Base-by-base conservation (phyloP, 495 filamentous ascomycete species). In the Penicillium angulare region DNA sequence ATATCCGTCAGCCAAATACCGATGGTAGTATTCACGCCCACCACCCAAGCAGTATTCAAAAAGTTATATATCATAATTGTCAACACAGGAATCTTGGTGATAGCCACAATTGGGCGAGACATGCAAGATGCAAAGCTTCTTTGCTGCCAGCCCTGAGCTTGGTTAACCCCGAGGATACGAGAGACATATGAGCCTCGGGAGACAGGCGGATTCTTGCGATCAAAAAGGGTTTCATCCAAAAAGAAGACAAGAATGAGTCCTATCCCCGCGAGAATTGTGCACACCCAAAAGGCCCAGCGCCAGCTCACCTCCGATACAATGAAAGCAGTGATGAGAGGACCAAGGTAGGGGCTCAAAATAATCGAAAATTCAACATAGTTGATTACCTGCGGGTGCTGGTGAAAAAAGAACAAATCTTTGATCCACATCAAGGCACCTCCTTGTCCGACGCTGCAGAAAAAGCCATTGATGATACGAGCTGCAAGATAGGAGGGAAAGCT, bases 401-500 rank as follows among this genome's bases (percentile, higher is more conserved):
- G 49, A n/a, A 52, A 52, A 23, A 45, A 52, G 24, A 40, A 52
- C 31, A 45, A 12, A 32, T 52, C 49, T 15, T 52, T 45, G 16
- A 52, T 44, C 49, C 49, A 46, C 41, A 52, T 45, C 41, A 52
- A 16, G 6, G 41, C 40, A 15, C 49, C 49, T 22, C 49, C 49
- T 36, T 46, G 49, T 10, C 49, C 49, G 12, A 39, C 41, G 16
- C 49, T 52, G 49, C 49, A 52, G 20, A 52, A 52, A 15, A 52
- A 45, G 2, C 49, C 49, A 32, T 52, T 52, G 23, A 52, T 44
- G 21, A 45, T 45, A 7, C 49, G 49, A 10, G 49, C 40, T 20
- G 40, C 49, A 16, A 52, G 49, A 18, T 59, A 50, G 3, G 48
- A 56, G 9, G 22, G 43, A 32, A 56, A 56, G 31, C 35, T 56